Percentiles rank a stretch among this genome's conserved stretches.
Evolutionary conservation across 805 yeast genomes (phyloP).

Genomic region (Candida rishiriensis): DNA sequence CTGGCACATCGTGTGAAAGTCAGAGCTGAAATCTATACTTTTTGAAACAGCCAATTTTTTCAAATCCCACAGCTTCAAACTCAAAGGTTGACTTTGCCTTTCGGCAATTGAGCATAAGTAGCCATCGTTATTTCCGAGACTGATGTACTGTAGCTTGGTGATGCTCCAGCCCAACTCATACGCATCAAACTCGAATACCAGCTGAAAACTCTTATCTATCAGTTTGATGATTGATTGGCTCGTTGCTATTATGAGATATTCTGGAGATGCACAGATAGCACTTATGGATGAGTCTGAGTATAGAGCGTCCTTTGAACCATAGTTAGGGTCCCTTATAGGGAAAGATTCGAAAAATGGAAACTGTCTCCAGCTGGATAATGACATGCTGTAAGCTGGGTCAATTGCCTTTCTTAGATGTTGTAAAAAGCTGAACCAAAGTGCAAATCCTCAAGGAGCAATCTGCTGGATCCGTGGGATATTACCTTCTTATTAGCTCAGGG

Average conservation of each 20-base stretch:
- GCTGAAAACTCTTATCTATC: constrained; percentile 45
- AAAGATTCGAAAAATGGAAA: constrained; percentile 80
- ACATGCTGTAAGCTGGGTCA: constrained; percentile 16
- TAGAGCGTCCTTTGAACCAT: constrained; percentile 55
- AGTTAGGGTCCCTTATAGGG: constrained; percentile 81
- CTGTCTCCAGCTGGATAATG: constrained; percentile 46
- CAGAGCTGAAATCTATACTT: constrained; percentile 29
- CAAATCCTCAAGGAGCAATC: too few species aligned
- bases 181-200: constrained; percentile 52
- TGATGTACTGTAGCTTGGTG: constrained; percentile 48
- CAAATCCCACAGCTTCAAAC: constrained; percentile 71
- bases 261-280: constrained; percentile 55
- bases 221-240: constrained; percentile 51
- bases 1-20: constrained; percentile 56
- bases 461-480: too few species aligned
- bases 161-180: constrained; percentile 64
- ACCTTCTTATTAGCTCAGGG: too few species aligned
- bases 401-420: too few species aligned
- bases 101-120: constrained; percentile 72
- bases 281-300: constrained; percentile 76
- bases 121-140: constrained; percentile 21
- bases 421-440: too few species aligned
- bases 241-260: constrained; percentile 57
- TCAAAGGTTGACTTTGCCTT: constrained; percentile 62
- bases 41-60: constrained; percentile 38